Percentiles rank a stretch among this genome's conserved stretches.
These are phyloP conservation scores for Calonectria ilicicola DNA, from an alignment of 2,329 filamentous ascomycete species.

Conservation along the genomic window DNA sequence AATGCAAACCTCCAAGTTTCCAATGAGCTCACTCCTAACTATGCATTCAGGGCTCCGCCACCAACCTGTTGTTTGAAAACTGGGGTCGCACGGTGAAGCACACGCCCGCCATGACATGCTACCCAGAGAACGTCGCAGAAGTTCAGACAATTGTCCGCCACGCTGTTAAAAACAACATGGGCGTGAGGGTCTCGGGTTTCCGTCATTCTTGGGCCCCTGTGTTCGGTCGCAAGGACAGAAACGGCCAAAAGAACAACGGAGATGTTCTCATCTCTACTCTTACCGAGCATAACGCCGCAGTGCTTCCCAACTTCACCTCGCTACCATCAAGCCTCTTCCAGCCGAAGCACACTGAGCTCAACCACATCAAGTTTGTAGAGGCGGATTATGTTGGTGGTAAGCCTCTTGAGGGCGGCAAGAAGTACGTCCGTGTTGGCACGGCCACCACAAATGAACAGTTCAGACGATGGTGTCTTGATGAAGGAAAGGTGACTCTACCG, in stretches of 20 bases:
- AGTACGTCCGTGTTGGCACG: constrained; percentile 20
- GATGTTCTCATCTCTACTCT: constrained; percentile 24
- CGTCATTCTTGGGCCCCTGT: constrained; percentile 26
- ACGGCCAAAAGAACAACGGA: not conserved
- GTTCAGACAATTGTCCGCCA: constrained; percentile 15
- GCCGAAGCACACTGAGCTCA: constrained; percentile 9
- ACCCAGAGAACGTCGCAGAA: not conserved
- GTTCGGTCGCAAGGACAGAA: constrained; percentile 15
- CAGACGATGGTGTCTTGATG: constrained; percentile 21
- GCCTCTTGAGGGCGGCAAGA: constrained; percentile 2
- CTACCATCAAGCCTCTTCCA: constrained; percentile 8
- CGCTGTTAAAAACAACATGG: constrained; percentile 11
- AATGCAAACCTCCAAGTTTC: not conserved
- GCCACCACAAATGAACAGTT: constrained; percentile 25
- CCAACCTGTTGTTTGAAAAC: constrained; percentile 15
- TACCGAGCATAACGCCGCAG: not conserved
- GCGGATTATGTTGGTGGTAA: constrained; percentile 6
- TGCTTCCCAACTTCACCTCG: constrained; percentile 10
- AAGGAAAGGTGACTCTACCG: constrained; percentile 17
- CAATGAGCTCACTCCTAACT: not conserved
- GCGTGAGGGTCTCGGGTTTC: constrained; percentile 23
- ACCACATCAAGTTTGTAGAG: not conserved
- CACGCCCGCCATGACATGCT: constrained; percentile 13
- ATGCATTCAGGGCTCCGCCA: not conserved
- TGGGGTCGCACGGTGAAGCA: constrained; percentile 22